Base-by-base conservation (phyloP, 257 asterid species). In the Schizonepeta tenuifolia region DNA sequence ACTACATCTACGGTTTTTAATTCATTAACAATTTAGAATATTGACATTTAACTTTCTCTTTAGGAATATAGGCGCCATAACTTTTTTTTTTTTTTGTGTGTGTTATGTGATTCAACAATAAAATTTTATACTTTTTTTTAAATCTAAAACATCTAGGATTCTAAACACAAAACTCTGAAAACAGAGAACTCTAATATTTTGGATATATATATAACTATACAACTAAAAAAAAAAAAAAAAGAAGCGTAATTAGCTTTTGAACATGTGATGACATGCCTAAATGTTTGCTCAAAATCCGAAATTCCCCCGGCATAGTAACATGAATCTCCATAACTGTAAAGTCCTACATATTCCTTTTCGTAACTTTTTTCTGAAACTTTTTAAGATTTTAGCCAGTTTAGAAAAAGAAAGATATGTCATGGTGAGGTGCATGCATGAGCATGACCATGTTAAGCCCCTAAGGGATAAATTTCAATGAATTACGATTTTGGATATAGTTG, bases 311-410 rank as follows among this genome's bases (percentile, higher is more conserved):
- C 62, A 35, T 38, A 73, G 67, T 76, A 64, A 70, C 67, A 54
- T 76, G 80, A 72, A 79, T 73, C 81, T 46, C 69, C 74, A 66
- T 66, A 56, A 65, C 68, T 74, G 62, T 67, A 74, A 74, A 74
- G 76, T 54, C 21, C 50, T 40, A 4, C n/a, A 70, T 15, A 38
- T 26, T 20, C 21, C 70, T 14, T 75, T 46, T 28, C 3, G 1
- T 35, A 3, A 20, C 15, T 40, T 47, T 44, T 41, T 7, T 7
- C 13, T 17, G 31, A 17, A 62, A 62, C 51, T 53, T 43, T 49
- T 72, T 61, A 13, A 38, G 36, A 49, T 22, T 6, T 72, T 33
- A 47, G 62, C 41, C 76, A 60, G 51, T 49, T 65, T 20, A 72
- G 22, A 51, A 24, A 73, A 38, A 50, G 64, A 18, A 18, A 21